These are phyloP conservation scores for Stephanodiscus triporus DNA, from an alignment of 108 stramenopile genomes.

Conservation along the genomic window DNA sequence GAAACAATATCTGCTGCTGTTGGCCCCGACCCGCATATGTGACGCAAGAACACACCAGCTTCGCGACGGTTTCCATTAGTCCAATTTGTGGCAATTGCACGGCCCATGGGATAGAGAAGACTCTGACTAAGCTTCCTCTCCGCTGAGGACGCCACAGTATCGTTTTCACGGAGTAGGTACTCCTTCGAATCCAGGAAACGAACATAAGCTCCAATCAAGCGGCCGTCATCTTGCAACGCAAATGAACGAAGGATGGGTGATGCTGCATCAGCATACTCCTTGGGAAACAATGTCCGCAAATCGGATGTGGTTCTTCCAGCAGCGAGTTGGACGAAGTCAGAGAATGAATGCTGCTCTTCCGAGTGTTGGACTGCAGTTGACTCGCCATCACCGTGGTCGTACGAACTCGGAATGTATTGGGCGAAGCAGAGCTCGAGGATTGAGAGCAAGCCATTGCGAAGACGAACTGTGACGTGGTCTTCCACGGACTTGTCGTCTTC, in stretches of 20 bases:
- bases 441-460: conserved; percentile 64
- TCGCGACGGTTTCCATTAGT: conserved; percentile 76
- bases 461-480: conserved; percentile 53
- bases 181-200: conserved; percentile 68
- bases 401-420: conserved; percentile 48
- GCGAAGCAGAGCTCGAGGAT: conserved; percentile 73
- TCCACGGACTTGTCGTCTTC: conserved; percentile 51
- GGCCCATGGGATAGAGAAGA: conserved; percentile 69
- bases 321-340: conserved; percentile 54
- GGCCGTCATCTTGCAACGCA: conserved; percentile 64
- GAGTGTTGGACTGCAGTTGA: conserved; percentile 43
- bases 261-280: conserved; percentile 59
- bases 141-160: background rate
- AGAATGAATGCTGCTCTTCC: conserved; percentile 63
- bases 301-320: conserved; percentile 66
- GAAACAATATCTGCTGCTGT: conserved; percentile 56
- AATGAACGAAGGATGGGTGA: conserved; percentile 62
- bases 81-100: conserved; percentile 73
- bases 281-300: conserved; percentile 70
- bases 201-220: conserved; percentile 67
- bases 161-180: conserved; percentile 38
- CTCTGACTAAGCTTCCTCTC: conserved; percentile 31
- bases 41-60: conserved; percentile 70
- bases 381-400: conserved; percentile 51
- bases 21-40: conserved; percentile 61